Conservation (phyloP, 2,329 filamentous ascomycete species). For the Fusarium marasasianum region DNA sequence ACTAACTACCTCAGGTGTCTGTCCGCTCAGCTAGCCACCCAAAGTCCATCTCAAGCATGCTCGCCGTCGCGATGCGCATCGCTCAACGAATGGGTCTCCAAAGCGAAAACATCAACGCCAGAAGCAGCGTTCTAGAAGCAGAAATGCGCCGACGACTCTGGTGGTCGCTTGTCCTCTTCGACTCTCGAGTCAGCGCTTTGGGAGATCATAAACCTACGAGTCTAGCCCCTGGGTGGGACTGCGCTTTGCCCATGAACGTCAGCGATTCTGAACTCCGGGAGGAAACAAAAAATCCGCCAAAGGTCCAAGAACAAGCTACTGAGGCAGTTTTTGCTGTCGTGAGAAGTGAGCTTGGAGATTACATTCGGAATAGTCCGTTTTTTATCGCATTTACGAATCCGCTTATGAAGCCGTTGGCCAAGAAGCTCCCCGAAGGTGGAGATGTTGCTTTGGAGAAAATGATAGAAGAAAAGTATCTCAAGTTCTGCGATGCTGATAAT, state of each 20-base stretch:
- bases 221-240: constrained; percentile 53
- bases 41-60: constrained; percentile 60
- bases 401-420: constrained; percentile 41
- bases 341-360: constrained; percentile 53
- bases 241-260: constrained; percentile 53
- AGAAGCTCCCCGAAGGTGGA: constrained; percentile 28
- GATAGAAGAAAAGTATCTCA: constrained; percentile 59
- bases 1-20: constrained; percentile 54
- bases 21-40: constrained; percentile 55
- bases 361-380: constrained; percentile 46
- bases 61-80: constrained; percentile 65
- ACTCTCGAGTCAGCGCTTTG: constrained; percentile 65
- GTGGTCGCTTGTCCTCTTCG: constrained; percentile 69
- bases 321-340: constrained; percentile 56
- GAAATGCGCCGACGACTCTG: constrained; percentile 70
- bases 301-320: constrained; percentile 44
- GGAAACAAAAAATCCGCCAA: constrained; percentile 51
- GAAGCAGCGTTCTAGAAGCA: constrained; percentile 55
- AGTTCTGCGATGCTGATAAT: constrained; percentile 50
- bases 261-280: constrained; percentile 57
- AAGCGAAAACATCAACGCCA: constrained; percentile 51
- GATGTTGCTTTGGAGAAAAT: constrained; percentile 47
- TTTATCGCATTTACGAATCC: constrained; percentile 50
- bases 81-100: constrained; percentile 66
- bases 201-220: constrained; percentile 47